phyloP scores from a whole-genome alignment of 306 rosid species.

The Vicia villosa region DNA sequence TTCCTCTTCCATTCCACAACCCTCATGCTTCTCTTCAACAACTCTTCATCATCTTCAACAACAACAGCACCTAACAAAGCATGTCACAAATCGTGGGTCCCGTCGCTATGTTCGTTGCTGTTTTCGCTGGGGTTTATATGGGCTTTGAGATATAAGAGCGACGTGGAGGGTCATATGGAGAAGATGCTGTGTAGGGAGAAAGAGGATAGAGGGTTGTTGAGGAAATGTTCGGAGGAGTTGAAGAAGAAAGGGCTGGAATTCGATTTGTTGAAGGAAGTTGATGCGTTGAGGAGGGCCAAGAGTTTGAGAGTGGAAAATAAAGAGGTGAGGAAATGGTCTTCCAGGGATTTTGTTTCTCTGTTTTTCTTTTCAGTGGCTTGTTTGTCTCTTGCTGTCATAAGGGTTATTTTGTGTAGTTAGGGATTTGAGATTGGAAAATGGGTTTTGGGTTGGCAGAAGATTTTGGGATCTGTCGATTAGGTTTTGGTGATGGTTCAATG shows the following conservation, averaged over 20 bases:
- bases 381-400: conserved; percentile 64
- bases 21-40: conserved; percentile 78
- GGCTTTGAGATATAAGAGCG: conserved; percentile 89
- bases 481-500: neutral
- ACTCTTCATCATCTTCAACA: conserved; percentile 41
- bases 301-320: conserved; percentile 72
- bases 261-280: conserved; percentile 91
- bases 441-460: neutral
- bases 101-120: conserved; percentile 68
- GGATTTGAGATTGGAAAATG: neutral
- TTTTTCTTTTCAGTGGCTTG: conserved; percentile 77
- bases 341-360: conserved; percentile 72
- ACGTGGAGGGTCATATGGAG: conserved; percentile 77
- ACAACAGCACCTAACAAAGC: conserved; percentile 11
- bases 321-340: conserved; percentile 79
- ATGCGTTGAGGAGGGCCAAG: conserved; percentile 88
- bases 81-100: conserved; percentile 83
- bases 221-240: conserved; percentile 78
- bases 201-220: conserved; percentile 65
- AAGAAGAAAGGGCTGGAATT: conserved; percentile 88
- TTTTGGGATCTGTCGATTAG: conserved; percentile 5
- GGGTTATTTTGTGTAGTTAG: conserved; percentile 73
- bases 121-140: conserved; percentile 79
- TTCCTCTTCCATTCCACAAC: conserved; percentile 92
- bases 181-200: conserved; percentile 82